Percentiles rank a stretch among this genome's conserved stretches.
phyloP scores from a whole-genome alignment of 495 filamentous ascomycete genomes.

The Penicillium dipodomyicola region DNA sequence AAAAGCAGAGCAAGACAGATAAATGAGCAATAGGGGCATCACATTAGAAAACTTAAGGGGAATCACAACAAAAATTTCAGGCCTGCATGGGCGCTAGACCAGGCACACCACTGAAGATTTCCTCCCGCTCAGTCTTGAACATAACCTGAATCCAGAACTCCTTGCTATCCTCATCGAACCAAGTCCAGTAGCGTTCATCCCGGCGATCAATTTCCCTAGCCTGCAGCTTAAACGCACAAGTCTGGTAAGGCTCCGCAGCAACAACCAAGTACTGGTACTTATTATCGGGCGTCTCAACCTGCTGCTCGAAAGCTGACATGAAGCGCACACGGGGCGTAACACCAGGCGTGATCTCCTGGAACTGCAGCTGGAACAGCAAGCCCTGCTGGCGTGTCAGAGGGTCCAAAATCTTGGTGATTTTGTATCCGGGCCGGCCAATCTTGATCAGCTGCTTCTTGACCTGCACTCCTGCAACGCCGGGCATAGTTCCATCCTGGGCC shows the following conservation, averaged over 20 bases:
- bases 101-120: slow-evolving; percentile 90
- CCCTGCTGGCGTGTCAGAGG: slow-evolving; percentile 87
- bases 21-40: not conserved
- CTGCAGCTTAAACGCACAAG: slow-evolving; percentile 93
- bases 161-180: slow-evolving; percentile 95
- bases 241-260: slow-evolving; percentile 97
- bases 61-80: slow-evolving; percentile 12
- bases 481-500: slow-evolving; percentile 62
- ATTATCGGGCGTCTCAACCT: slow-evolving; percentile 91
- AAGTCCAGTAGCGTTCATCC: slow-evolving; percentile 83
- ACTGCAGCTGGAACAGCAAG: slow-evolving; percentile 91
- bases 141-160: slow-evolving; percentile 99
- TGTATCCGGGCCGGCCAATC: slow-evolving; percentile 95
- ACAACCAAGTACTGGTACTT: slow-evolving; percentile 92
- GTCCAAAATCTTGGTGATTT: slow-evolving; percentile 94
- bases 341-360: slow-evolving; percentile 80
- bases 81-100: slow-evolving; percentile 66
- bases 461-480: slow-evolving; percentile 78
- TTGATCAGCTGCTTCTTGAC: slow-evolving; percentile 89
- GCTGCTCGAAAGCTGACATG: slow-evolving; percentile 97
- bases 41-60: not conserved
- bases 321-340: slow-evolving; percentile 82
- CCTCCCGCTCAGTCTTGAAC: slow-evolving; percentile 98
- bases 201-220: slow-evolving; percentile 89
- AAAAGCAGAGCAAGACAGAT: not conserved